Evolutionary conservation across 208 protist genomes (phyloP).

Genomic region (Herpetomonas tarakana): DNA sequence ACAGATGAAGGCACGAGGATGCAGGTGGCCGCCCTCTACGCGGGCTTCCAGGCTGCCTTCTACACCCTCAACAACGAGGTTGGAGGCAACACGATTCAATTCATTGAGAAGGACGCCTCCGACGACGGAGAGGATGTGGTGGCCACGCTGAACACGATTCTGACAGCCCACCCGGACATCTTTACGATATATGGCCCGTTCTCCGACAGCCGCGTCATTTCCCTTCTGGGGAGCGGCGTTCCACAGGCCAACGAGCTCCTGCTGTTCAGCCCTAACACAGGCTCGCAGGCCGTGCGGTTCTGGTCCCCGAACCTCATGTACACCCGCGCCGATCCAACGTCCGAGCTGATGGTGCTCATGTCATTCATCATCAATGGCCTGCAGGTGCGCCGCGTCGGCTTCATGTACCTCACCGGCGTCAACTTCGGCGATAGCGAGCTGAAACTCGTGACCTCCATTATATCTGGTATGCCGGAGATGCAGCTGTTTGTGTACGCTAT

Average conservation of each 20-base stretch:
- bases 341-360: slow-evolving; percentile 31
- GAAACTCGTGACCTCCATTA: slow-evolving; percentile 1
- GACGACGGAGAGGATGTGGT: slow-evolving; percentile 8
- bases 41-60: slow-evolving; percentile 21
- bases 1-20: not conserved
- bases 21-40: slow-evolving; percentile 15
- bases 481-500: slow-evolving; percentile 22
- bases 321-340: slow-evolving; percentile 26
- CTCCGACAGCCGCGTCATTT: slow-evolving; percentile 10
- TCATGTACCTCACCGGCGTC: slow-evolving; percentile 48
- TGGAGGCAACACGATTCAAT: slow-evolving; percentile 11
- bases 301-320: slow-evolving; percentile 42
- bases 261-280: slow-evolving; percentile 31
- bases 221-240: slow-evolving; percentile 6
- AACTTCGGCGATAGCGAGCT: slow-evolving; percentile 31
- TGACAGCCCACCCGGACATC: slow-evolving; percentile 16
- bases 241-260: slow-evolving; percentile 21
- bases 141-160: not conserved
- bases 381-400: slow-evolving; percentile 28
- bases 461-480: slow-evolving; percentile 3
- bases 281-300: slow-evolving; percentile 23
- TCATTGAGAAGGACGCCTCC: slow-evolving; percentile 8
- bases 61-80: slow-evolving; percentile 10
- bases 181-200: slow-evolving; percentile 26
- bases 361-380: slow-evolving; percentile 21